These are phyloP conservation scores for Cucurbita pepo DNA, from an alignment of 306 rosid genomes.

Conservation along the genomic window DNA sequence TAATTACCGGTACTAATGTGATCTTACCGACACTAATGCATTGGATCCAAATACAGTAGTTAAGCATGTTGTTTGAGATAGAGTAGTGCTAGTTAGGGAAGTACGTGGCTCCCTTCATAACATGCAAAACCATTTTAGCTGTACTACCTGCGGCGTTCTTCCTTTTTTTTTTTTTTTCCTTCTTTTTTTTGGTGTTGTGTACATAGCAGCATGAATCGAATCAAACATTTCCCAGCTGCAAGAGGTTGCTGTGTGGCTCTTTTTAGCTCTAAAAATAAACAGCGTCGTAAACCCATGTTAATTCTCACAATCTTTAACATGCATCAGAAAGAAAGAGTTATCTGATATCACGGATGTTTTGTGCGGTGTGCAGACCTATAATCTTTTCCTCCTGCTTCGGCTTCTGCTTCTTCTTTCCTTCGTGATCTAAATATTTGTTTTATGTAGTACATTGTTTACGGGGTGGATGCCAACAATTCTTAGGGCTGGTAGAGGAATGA, in stretches of 20 bases:
- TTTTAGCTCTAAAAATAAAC: background rate
- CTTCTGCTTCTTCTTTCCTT: background rate
- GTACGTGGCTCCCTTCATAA: background rate
- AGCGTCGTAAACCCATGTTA: background rate
- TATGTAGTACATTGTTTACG: constrained; percentile 60
- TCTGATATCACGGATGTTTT: background rate
- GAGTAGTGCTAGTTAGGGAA: background rate
- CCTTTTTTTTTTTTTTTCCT: background rate
- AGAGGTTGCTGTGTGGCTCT: background rate
- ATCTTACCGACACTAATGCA: background rate
- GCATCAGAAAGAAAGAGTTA: background rate
- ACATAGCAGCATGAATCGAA: background rate
- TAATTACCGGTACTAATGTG: background rate
- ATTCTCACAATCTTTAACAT: background rate
- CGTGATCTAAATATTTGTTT: background rate
- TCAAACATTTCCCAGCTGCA: background rate
- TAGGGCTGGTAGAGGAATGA: constrained; percentile 89
- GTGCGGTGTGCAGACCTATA: background rate
- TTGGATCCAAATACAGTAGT: background rate
- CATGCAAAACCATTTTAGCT: background rate
- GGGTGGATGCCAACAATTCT: constrained; percentile 89
- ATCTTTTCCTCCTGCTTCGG: too few relatives aligned
- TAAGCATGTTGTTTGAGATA: background rate
- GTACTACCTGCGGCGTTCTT: background rate
- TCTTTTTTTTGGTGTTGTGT: background rate